A percentile compares a stretch with the other conserved stretches of the same genome.
These are phyloP conservation scores for Fraxinus anomala DNA, from an alignment of 257 asterid genomes.

Conservation along the genomic window DNA sequence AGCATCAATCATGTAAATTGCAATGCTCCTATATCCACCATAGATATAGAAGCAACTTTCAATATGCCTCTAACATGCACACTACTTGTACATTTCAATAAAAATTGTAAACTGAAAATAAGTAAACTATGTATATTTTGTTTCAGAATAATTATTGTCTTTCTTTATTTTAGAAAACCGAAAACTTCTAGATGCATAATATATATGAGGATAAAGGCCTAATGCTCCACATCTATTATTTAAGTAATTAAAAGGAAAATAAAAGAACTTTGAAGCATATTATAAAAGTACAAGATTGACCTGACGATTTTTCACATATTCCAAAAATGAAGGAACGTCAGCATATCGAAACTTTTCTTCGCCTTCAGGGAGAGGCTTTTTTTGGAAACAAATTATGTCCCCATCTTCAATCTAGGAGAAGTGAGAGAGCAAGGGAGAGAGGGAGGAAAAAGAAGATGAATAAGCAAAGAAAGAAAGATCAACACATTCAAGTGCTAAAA, in stretches of 20 bases:
- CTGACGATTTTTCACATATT: constrained; percentile 96
- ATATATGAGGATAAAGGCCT: not conserved
- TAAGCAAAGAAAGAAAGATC: not conserved
- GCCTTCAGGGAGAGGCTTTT: constrained; percentile 55
- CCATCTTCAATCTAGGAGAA: constrained; percentile 88
- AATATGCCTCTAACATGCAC: not conserved
- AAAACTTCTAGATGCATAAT: no score
- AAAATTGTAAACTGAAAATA: constrained; percentile 9
- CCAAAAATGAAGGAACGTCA: constrained; percentile 84
- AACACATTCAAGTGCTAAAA: constrained; percentile 15
- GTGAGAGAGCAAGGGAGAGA: not conserved
- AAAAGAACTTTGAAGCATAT: constrained; percentile 12
- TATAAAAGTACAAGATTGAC: constrained; percentile 36
- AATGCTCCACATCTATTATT: not conserved
- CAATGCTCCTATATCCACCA: not conserved
- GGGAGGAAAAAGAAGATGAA: not conserved
- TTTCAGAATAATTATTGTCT: not conserved
- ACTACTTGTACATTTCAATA: not conserved
- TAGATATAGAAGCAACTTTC: not conserved
- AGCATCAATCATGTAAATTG: not conserved
- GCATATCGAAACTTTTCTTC: constrained; percentile 69
- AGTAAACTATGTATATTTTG: not conserved
- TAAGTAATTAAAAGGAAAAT: not conserved
- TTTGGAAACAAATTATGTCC: constrained; percentile 94
- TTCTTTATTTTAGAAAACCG: no score